Evolutionary conservation across 768 basidiomycete genomes (phyloP), one percentile per base, ranked within the genome.

Genomic region (Coprinellus micaceus): DNA sequence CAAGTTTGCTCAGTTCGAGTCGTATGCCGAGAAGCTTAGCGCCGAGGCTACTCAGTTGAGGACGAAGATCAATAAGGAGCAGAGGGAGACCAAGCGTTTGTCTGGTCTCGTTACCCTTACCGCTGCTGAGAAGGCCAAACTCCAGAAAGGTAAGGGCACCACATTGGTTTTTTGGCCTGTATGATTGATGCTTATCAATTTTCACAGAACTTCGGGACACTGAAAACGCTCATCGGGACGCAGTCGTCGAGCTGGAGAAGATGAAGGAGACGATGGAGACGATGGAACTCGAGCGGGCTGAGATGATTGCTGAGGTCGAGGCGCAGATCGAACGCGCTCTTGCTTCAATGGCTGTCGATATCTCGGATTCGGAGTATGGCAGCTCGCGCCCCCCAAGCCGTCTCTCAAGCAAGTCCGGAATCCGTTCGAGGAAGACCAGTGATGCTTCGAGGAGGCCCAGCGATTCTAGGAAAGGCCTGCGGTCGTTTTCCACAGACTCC

Each of bases 1-100:
- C 71, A 95, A 94, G 67, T 96, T 96, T 63, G 89, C 94, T 50
- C 88, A 89, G 13, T 96, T 97, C 62, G 94, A 97, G 69, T 86
- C 88, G 69, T 94, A 95, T 66, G 94, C 94, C 7, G 94, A 95
- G 75, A 88, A 89, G 65, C 79, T 97, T 28, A 91, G 89, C 63
- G 79, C 77, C 17, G 94, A 97, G 71, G 93, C 94, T 36, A 83
- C 82, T 29, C 91, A 96, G 56, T 75, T 97, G 61, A 80, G 92
- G 61, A 70, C 82, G 26, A 94, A 92, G 76, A 94, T 96, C 67
- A 91, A 91, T 69, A 89, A 88, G 73, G 94, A 96, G 71, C 90
- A 93, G 67, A 78, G 85, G 57, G 94, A 96, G 74, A 91, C 91
- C 26, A 91, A 86, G 72, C 76, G 94, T 51, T 71, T 97, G 58